Base-by-base conservation (phyloP, 2,329 filamentous ascomycete genomes). In the Aspergillus jensenii region DNA sequence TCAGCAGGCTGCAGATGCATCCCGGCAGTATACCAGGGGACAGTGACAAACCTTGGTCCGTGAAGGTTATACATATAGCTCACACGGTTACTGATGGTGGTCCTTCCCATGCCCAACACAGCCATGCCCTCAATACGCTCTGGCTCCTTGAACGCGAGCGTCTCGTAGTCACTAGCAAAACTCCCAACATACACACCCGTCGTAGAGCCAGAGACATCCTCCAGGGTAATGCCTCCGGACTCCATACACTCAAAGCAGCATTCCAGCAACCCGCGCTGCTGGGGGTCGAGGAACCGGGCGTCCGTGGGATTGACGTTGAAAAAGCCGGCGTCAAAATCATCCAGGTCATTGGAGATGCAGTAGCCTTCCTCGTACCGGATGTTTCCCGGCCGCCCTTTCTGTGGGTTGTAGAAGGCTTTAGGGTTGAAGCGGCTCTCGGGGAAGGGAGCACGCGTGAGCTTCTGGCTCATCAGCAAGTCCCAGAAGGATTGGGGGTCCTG, bases 61-160 rank as follows among this genome's bases (percentile, higher is more conserved):
- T 67, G 65, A 56, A 72, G 69, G 8, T 74, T 68, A 15, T 74
- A 76, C 23, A 73, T 67, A 44, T 76, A 69, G 17, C 67, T 70
- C 1, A 77, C 59, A 1, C 69, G 64, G 23, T 69, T 70, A 0
- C 58, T 41, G 0, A 67, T 11, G 4, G 65, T 55, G 1, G 51
- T 52, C 2, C 51, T 37, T 1, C 44, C 59, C 5, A 52, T 48
- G 0, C 68, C 69, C 0, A 60, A 67, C 1, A 58, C 53, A 11
- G 47, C 41, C 39, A 66, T 65, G 7, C 52, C 27, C 5, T 25
- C 17, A 2, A 50, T 15, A 4, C 41, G 51, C 5, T 64, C 62
- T 0, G 54, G 44, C 3, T 67, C 65, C 19, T 43, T 54, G n/a
- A 46, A 23, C 12, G 50, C 47, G 63, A 69, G 66, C n/a, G 48